Evolutionary conservation across 345 rosid genomes (phyloP).

Genomic region (Carallia brachiata): DNA sequence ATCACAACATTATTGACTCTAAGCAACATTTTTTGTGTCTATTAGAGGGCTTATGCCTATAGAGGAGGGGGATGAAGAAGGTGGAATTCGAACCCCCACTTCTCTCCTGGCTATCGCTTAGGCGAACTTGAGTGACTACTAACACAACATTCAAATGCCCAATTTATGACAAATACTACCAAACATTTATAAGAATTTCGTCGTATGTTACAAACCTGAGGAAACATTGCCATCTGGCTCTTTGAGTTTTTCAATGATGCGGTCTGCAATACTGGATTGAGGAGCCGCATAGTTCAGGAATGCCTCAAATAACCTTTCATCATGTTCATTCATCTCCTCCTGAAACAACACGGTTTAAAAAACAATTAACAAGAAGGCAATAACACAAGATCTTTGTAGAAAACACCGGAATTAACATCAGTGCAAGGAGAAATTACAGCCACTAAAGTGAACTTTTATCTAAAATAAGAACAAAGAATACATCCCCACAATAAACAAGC

Average conservation of each 20-base stretch:
- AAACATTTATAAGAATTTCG: not conserved
- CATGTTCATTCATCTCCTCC: constrained; percentile 75
- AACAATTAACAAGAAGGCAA: not conserved
- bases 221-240: constrained; percentile 51
- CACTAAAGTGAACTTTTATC: no score
- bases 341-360: constrained; percentile 14
- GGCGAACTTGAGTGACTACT: no score
- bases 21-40: not conserved
- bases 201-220: constrained; percentile 44
- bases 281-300: constrained; percentile 67
- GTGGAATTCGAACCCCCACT: no score
- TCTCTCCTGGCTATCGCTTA: no score
- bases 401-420: not conserved
- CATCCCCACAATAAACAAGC: no score
- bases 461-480: no score
- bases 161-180: not conserved
- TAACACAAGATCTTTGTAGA: not conserved
- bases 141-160: no score
- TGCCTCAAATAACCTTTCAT: constrained; percentile 77
- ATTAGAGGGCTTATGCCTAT: no score
- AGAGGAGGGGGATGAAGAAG: no score
- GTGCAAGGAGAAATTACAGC: no score
- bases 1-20: not conserved
- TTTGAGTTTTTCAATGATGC: constrained; percentile 67
- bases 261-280: constrained; percentile 70